A percentile compares a stretch with the other conserved stretches of the same genome.
phyloP scores from a whole-genome alignment of 108 stramenopile genomes.

The Mediolabrus comicus region DNA sequence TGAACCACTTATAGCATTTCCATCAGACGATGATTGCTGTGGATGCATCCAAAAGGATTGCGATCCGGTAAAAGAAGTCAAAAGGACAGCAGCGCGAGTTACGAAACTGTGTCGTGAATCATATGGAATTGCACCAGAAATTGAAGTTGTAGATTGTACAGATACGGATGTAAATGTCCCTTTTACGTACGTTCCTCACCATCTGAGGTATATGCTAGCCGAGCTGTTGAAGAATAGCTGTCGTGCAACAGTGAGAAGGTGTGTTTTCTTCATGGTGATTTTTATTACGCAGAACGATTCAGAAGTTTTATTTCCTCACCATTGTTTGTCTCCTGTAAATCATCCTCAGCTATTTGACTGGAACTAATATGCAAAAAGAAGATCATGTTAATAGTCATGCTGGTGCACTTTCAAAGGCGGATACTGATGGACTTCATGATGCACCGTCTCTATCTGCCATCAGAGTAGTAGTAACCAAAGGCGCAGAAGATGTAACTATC shows the following conservation, averaged over 20 bases:
- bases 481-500: conserved; percentile 97
- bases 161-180: conserved; percentile 14
- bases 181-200: conserved; percentile 92
- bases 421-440: conserved; percentile 39
- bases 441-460: conserved; percentile 74
- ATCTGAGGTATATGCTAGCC: conserved; percentile 94
- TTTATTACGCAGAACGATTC: background rate
- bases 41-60: conserved; percentile 83
- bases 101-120: conserved; percentile 54
- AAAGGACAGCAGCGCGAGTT: conserved; percentile 60
- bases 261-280: background rate
- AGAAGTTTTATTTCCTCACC: too few relatives aligned
- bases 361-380: conserved; percentile 34
- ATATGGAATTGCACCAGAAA: conserved; percentile 78
- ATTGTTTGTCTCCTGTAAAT: background rate
- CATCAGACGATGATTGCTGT: conserved; percentile 33
- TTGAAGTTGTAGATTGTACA: conserved; percentile 73
- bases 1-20: conserved; percentile 1
- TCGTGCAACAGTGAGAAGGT: conserved; percentile 82
- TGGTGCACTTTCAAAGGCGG: conserved; percentile 1
- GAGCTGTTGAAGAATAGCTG: conserved; percentile 98
- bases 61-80: conserved; percentile 63
- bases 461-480: conserved; percentile 92
- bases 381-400: conserved; percentile 41
- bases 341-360: conserved; percentile 27